Evolutionary conservation across 73 alveolate genomes (phyloP).

Genomic region (Paramecium caudatum): DNA sequence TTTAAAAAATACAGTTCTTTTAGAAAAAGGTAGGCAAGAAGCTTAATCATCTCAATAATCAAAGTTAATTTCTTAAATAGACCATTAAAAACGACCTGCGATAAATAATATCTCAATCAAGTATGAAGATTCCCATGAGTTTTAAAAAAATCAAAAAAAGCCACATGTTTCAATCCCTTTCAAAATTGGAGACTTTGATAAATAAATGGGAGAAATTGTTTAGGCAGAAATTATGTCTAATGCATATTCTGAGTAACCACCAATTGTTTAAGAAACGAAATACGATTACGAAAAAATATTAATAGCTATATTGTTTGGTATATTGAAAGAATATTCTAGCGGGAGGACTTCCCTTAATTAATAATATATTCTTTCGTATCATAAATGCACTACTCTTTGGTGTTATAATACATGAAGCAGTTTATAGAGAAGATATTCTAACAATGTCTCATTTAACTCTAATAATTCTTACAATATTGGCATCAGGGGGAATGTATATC

Average conservation of each 20-base stretch:
- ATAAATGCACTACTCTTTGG: conserved; percentile 21
- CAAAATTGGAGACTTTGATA: conserved; percentile 62
- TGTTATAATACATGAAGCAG: conserved; percentile 25
- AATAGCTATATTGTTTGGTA: conserved; percentile 18
- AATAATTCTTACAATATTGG: background rate
- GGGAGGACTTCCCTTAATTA: conserved; percentile 17
- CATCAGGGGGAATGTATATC: background rate
- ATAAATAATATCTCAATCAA: background rate
- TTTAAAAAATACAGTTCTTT: conserved; percentile 44
- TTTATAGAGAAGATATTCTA: conserved; percentile 20
- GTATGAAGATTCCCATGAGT: conserved; percentile 34
- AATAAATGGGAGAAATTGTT: conserved; percentile 65
- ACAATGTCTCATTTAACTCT: background rate
- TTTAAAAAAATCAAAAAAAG: background rate
- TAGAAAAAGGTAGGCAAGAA: conserved; percentile 28
- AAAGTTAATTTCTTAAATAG: conserved; percentile 27
- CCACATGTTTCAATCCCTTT: conserved; percentile 21
- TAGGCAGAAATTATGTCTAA: conserved; percentile 14
- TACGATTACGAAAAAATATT: background rate
- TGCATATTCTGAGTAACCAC: background rate
- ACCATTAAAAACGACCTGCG: background rate
- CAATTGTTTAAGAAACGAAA: background rate
- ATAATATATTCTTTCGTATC: background rate
- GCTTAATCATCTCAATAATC: background rate
- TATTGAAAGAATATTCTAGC: background rate